Evolutionary conservation across 2,329 filamentous ascomycete genomes (phyloP), one percentile per base, ranked within the genome.

Genomic region (Blastomyces parvus): DNA sequence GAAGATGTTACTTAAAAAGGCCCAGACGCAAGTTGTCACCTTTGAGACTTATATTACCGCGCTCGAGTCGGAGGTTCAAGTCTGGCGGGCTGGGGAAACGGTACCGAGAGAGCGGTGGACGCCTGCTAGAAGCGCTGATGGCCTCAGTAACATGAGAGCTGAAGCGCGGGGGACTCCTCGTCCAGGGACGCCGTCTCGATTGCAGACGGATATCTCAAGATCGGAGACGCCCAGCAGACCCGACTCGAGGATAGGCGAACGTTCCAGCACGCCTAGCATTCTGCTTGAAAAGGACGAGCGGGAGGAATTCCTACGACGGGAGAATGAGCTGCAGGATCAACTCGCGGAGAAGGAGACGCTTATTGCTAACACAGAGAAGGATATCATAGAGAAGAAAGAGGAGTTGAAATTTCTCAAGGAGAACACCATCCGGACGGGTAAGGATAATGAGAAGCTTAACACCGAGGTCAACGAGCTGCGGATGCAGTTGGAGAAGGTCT

Each of bases 241-340:
- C 9, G 86, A 88, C 66, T 87, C 85, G 25, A 77, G 85, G 61
- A 78, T 89, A 64, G 88, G 91, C 8, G 93, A 97, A 67, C 86
- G 93, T 57, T 86, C 92, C 19, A 89, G 88, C 60, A 97, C 93
- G 14, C 93, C 93, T 2, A 92, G 89, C 71, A 80, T 97, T 68
- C 86, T 90, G 48, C 81, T 97, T 64, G 94, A 99, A 63, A 97
- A 96, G 78, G 94, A 99, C 69, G 94, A 99, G 78, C 88, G 91
- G 65, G 94, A 99, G 71, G 94, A 99, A 74, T 99, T 97, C 71
- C 77, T 99, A 67, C 86, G 91, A 70, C 86, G 94, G 62, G 94
- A 99, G 75, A 99, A 99, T 70, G 94, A 99, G 74, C 83, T 99
- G 52, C 94, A 97, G 74, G 94, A 99, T 73, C 93, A 97, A 78